phyloP scores from a whole-genome alignment of 164 flowering plant genomes.

The Sextonia rubra region DNA sequence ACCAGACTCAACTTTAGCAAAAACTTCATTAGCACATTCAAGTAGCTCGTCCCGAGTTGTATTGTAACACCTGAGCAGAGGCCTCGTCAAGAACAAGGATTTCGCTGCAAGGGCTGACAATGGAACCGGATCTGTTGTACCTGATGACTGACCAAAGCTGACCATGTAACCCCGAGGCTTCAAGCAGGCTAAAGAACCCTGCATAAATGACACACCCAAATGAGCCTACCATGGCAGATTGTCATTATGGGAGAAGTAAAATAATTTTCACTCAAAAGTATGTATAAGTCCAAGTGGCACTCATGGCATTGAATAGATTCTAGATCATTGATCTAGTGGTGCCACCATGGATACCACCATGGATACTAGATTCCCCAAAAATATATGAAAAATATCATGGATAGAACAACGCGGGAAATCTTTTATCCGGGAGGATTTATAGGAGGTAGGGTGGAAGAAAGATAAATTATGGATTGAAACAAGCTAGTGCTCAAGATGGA shows the following conservation, averaged over 20 bases:
- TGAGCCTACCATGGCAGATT: background rate
- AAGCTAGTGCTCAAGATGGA: too few species aligned
- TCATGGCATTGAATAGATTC: too few species aligned
- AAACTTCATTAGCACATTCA: conserved; percentile 69
- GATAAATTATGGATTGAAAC: too few species aligned
- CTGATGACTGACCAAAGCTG: conserved; percentile 87
- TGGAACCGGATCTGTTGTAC: conserved; percentile 76
- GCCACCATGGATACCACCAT: too few species aligned
- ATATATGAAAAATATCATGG: background rate
- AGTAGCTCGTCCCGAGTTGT: conserved; percentile 65
- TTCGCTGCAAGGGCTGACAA: conserved; percentile 60
- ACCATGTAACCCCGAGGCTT: conserved; percentile 80
- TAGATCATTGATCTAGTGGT: too few species aligned
- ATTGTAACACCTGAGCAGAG: conserved; percentile 63
- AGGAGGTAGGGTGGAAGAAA: too few species aligned
- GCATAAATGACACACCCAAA: conserved; percentile 6
- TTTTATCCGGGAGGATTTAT: too few species aligned
- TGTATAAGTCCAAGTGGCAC: too few species aligned
- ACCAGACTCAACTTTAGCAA: conserved; percentile 56
- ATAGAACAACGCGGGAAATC: too few species aligned
- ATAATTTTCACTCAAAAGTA: too few species aligned
- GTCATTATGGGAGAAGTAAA: too few species aligned
- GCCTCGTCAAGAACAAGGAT: conserved; percentile 80
- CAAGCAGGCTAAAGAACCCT: conserved; percentile 88
- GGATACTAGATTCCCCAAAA: background rate